phyloP scores from a whole-genome alignment of 768 basidiomycete genomes.

The Suillus americanus region DNA sequence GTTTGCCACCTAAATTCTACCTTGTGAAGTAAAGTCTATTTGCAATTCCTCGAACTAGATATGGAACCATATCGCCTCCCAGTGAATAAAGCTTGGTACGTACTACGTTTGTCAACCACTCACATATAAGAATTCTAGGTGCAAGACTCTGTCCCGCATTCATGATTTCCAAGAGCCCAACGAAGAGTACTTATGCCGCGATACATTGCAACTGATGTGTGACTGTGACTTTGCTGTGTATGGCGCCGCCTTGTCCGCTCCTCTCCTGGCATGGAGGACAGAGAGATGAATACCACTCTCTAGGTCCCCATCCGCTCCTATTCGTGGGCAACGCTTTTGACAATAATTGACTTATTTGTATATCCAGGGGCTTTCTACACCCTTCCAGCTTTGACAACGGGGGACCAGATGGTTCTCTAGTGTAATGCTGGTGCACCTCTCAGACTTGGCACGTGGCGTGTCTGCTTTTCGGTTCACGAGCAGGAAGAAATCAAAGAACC shows the following conservation, averaged over 20 bases:
- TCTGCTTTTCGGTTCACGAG: neutral
- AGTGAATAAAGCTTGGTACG: too few relatives aligned
- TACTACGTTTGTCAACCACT: neutral
- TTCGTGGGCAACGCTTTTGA: conserved; percentile 12
- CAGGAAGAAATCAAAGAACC: neutral
- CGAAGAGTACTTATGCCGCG: neutral
- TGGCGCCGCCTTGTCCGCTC: neutral
- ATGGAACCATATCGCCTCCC: too few relatives aligned
- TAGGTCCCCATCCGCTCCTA: conserved; percentile 12
- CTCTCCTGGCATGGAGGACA: neutral
- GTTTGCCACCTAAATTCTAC: too few relatives aligned
- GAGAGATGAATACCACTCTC: conserved; percentile 4
- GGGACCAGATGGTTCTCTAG: neutral
- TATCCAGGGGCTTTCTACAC: neutral
- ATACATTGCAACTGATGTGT: neutral
- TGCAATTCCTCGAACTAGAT: too few relatives aligned
- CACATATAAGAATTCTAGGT: neutral
- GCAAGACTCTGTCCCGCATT: neutral
- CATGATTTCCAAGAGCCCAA: neutral
- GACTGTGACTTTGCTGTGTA: neutral
- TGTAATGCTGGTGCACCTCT: neutral
- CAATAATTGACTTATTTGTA: neutral
- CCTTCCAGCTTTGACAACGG: too few relatives aligned
- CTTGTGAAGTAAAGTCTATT: too few relatives aligned
- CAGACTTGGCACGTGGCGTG: neutral